These are phyloP conservation scores for Agaricus blazei DNA, from an alignment of 768 basidiomycete genomes.

Conservation along the genomic window DNA sequence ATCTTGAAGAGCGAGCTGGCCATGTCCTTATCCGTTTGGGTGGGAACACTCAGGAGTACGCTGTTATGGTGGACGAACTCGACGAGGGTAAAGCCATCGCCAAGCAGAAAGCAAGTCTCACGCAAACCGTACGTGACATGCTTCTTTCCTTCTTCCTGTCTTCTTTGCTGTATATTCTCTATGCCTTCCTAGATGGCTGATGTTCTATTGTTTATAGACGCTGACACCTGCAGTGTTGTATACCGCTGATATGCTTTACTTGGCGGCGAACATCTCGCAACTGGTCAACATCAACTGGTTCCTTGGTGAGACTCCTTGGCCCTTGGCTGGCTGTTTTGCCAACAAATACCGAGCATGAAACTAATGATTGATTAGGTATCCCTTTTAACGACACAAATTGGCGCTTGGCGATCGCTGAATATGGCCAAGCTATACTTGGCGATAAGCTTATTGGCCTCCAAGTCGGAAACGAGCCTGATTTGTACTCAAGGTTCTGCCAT, in stretches of 20 bases:
- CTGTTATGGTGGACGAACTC: slow-evolving; percentile 43
- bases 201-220: slow-evolving; percentile 29
- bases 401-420: slow-evolving; percentile 48
- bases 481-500: slow-evolving; percentile 40
- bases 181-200: background rate
- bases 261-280: slow-evolving; percentile 54
- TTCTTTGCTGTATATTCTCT: background rate
- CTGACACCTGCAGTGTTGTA: slow-evolving; percentile 63
- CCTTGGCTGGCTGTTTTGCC: background rate
- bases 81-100: slow-evolving; percentile 31
- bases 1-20: slow-evolving; percentile 59
- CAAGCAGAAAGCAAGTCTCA: slow-evolving; percentile 19
- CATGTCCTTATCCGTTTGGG: slow-evolving; percentile 62
- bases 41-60: slow-evolving; percentile 76
- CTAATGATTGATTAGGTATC: slow-evolving; percentile 24
- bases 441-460: slow-evolving; percentile 62
- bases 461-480: slow-evolving; percentile 77
- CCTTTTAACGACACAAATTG: slow-evolving; percentile 67
- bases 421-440: slow-evolving; percentile 59
- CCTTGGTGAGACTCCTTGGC: slow-evolving; percentile 30
- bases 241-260: slow-evolving; percentile 61
- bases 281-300: slow-evolving; percentile 65
- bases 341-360: background rate
- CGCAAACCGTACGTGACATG: slow-evolving; percentile 16
- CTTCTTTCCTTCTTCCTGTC: background rate